Evolutionary conservation across 2,329 filamentous ascomycete genomes (phyloP), one percentile per base, ranked within the genome.

Genomic region (Pseudophaeomoniella oleicola): DNA sequence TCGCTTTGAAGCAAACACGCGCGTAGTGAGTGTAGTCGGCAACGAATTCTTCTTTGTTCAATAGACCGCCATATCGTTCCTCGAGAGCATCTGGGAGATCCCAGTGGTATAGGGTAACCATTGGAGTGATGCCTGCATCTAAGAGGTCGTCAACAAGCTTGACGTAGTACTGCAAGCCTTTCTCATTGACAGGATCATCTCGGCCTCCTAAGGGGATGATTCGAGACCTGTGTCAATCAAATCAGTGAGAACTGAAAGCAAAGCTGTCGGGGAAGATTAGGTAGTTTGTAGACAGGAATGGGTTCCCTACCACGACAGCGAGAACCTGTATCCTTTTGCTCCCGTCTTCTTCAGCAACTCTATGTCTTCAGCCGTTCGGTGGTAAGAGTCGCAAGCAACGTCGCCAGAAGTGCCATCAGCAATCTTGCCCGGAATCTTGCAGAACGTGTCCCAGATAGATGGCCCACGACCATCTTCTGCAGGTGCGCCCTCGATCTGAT

Each of bases 401-500:
- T 74, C 77, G 36, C 85, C 85, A 31, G 75, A 79, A 47, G 69
- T 76, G 39, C 75, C 78, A 49, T 83, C 81, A 38, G 83, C 82
- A 50, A 90, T 86, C 61, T 90, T 92, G 50, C 82, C 82, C 4
- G 80, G 76, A 37, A 75, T 78, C 43, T 72, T 72, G 60, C 81
- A 87, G 63, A 92, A 92, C n/a, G 72, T 78, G 60, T 93, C 85
- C 85, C 85, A 92, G 57, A 92, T 90, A 42, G 80, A 84, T 37
- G 82, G 77, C 15, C 73, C 80, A 44, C 84, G 81, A 45, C 84
- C 85, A 53, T 88, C 84, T 52, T 78, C 72, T 34, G 79, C 65
- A 29, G 70, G 66, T 34, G 75, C 76, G 39, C 85, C 85, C 64
- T 93, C 85, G 48, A 93, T 81, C 57, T 93, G 84, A 64, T 90